Percentiles rank a stretch among this genome's conserved stretches.
These are phyloP conservation scores for Saksenaea vasiformis DNA, from an alignment of 371 early-diverging fungal genomes.

Conservation along the genomic window DNA sequence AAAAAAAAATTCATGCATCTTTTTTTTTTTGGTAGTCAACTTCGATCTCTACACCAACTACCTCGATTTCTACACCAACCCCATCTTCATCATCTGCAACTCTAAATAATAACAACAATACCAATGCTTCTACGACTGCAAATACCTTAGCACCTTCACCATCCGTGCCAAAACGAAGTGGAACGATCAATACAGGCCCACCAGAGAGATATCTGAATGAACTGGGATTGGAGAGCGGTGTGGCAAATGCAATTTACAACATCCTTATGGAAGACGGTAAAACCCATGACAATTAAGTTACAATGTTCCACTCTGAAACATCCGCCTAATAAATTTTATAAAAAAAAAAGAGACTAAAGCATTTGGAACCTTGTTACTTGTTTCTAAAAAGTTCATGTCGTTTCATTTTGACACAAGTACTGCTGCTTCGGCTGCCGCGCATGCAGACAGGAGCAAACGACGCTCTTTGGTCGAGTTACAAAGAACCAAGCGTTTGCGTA, in stretches of 20 bases:
- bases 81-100: neutral
- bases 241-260: slow-evolving; percentile 51
- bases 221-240: slow-evolving; percentile 46
- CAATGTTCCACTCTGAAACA: slow-evolving; percentile 1
- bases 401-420: slow-evolving; percentile 36
- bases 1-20: neutral
- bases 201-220: slow-evolving; percentile 41
- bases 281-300: slow-evolving; percentile 16
- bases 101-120: slow-evolving; percentile 7
- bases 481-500: slow-evolving; percentile 39
- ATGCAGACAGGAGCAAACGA: slow-evolving; percentile 41
- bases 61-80: slow-evolving; percentile 3
- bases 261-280: slow-evolving; percentile 36
- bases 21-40: slow-evolving; percentile 46
- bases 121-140: neutral
- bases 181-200: slow-evolving; percentile 21
- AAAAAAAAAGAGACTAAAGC: slow-evolving; percentile 2
- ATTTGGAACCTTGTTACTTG: neutral
- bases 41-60: slow-evolving; percentile 36
- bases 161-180: slow-evolving; percentile 16
- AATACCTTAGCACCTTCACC: slow-evolving; percentile 6
- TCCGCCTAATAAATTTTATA: slow-evolving; percentile 5
- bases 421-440: slow-evolving; percentile 40
- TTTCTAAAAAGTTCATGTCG: slow-evolving; percentile 24
- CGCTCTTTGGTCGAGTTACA: slow-evolving; percentile 28